Evolutionary conservation across 1,139 yeast genomes (phyloP), one percentile per base, ranked within the genome.

Genomic region (Blastobotrys illinoisensis): DNA sequence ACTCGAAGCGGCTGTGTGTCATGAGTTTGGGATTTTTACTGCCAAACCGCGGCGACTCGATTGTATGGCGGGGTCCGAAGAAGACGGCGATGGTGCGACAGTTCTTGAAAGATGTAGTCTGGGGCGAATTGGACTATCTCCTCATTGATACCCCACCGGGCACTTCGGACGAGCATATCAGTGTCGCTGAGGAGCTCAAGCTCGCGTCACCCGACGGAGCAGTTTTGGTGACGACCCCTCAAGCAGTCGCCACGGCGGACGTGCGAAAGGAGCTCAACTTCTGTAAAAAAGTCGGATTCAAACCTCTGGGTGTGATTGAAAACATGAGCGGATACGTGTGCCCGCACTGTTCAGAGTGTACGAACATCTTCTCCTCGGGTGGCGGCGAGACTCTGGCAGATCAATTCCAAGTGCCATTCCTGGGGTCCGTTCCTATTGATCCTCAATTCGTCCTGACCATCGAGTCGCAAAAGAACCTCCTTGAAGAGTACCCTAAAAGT

Each of bases 61-160:
- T 95, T 32, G 97, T 93, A 7, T 95, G 99, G 99, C 78, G 98
- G 65, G 99, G 99, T 0, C 99, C 99, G 1, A 90, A 91, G 70
- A 95, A 95, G 68, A 91, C 98, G 0, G 97, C 98, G 20, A 93
- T 95, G 98, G 88, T 95, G 47, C 80, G 93, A 55, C 99, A 95
- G 70, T 91, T 95, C 66, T 75, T 95, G 48, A 82, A 83, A 58
- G 98, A 93, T 68, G 97, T 93, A 1, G 81, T 82, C 18, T 95
- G 99, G 99, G 96, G 90, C 0, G 79, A 78, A 16, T 67, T 75
- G 49, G 97, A 91, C 69, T 95, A 88, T 67, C 72, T 95, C 55
- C 74, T 95, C 47, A 91, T 95, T 7, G 99, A 95, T 67, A 93
- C 99, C 0, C 99, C 99, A 0, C 99, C 99, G 0, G 99, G 99